Evolutionary conservation across 192 early-diverging fungal species (phyloP), one percentile per base, ranked within the genome.

Genomic region (Obelidium mucronatum): DNA sequence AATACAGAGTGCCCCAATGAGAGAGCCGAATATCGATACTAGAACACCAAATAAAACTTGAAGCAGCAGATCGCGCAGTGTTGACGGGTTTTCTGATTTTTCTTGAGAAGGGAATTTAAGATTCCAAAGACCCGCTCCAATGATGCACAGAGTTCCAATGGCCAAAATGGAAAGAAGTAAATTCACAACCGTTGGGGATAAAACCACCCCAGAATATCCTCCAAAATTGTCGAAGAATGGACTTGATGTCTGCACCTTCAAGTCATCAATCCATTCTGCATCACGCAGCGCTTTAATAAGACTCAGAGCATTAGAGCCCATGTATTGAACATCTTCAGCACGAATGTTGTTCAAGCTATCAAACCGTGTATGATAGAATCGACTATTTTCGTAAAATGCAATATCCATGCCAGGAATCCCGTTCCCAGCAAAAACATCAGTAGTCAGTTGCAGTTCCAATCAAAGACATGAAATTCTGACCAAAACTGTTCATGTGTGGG

Each of bases 241-340:
- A 8, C 17, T 8, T 8, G 24, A 0, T 28, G 22, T 8, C 6
- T 58, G 17, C 0, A 58, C 55, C 24, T 28, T 31, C 55, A 58
- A 58, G 24, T 58, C 55, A 26, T 58, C 24, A 26, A 58, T 58
- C 55, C 55, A 58, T 8, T 58, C 55, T 28, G 55, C 55, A 22
- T 58, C 13, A 8, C 22, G 22, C 6, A 58, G 24, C 8, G 5
- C 5, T 58, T 31, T 58, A 8, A 58, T 26, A 22, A 58, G 13
- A 22, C 17, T 26, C 0, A 58, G 24, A 8, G 55, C 8, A 26
- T 58, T 58, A 8, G 55, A 58, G 11, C 55, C 55, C 55, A 58
- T 58, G 55, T 58, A 58, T 24, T 58, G 55, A 0, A 58, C 30
- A 26, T 58, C 55, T 22, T 31, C 30, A 8, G 55, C 17, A 24